phyloP scores from a whole-genome alignment of 192 early-diverging fungal species.

The Coemansia sp. region DNA sequence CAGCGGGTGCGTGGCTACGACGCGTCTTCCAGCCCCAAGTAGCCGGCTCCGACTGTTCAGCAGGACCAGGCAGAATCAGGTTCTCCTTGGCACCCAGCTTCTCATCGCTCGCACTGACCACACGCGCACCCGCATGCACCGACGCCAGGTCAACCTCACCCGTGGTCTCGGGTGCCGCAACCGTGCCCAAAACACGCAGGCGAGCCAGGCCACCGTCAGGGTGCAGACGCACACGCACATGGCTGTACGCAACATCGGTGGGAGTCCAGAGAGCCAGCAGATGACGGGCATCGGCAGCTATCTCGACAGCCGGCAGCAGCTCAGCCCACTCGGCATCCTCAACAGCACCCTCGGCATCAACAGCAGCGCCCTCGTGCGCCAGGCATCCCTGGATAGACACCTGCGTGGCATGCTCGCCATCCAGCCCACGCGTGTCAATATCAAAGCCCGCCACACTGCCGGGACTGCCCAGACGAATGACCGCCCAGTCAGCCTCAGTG shows the following conservation, averaged over 20 bases:
- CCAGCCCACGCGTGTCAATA: constrained; percentile 84
- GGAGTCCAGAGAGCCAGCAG: constrained; percentile 56
- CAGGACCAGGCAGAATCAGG: constrained; percentile 71
- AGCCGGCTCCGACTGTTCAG: constrained; percentile 52
- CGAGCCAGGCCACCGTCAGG: constrained; percentile 78
- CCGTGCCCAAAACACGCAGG: constrained; percentile 61
- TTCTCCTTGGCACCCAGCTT: constrained; percentile 64
- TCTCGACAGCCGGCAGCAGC: constrained; percentile 64
- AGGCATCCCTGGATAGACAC: constrained; percentile 75
- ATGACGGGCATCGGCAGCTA: constrained; percentile 61
- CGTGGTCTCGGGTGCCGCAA: constrained; percentile 32
- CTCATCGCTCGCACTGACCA: constrained; percentile 63
- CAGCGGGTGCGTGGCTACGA: constrained; percentile 58
- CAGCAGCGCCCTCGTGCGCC: constrained; percentile 9
- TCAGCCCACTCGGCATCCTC: constrained; percentile 56
- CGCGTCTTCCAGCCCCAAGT: constrained; percentile 89
- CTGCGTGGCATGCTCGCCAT: constrained; percentile 79
- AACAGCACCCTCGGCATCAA: constrained; percentile 34
- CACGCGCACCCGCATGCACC: constrained; percentile 57
- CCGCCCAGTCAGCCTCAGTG: constrained; percentile 78
- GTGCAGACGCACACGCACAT: constrained; percentile 62
- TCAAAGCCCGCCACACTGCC: constrained; percentile 79
- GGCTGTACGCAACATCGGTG: constrained; percentile 47
- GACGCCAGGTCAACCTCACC: constrained; percentile 61
- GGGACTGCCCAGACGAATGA: constrained; percentile 78